These are phyloP conservation scores for Nidula niveotomentosa DNA, from an alignment of 1,284 basidiomycete species.

Conservation along the genomic window DNA sequence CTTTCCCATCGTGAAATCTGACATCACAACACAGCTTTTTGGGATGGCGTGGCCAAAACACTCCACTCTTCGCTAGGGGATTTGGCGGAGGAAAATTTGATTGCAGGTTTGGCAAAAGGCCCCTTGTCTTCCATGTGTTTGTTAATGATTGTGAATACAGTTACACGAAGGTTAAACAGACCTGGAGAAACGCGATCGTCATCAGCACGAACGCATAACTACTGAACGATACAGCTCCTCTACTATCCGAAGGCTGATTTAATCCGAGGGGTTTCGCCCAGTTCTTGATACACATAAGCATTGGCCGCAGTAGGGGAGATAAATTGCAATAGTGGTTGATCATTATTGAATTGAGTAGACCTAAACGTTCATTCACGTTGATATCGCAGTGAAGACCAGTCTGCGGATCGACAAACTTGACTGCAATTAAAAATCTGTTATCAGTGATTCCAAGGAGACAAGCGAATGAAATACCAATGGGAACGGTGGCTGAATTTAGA, in stretches of 20 bases:
- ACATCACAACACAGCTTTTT: constrained; percentile 7
- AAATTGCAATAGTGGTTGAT: constrained; percentile 46
- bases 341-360: constrained; percentile 48
- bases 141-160: constrained; percentile 1
- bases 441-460: neutral
- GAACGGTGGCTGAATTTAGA: constrained; percentile 42
- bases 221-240: constrained; percentile 40
- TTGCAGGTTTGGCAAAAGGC: constrained; percentile 53
- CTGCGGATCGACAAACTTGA: constrained; percentile 47
- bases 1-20: constrained; percentile 34
- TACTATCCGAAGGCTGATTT: constrained; percentile 35
- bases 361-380: constrained; percentile 59
- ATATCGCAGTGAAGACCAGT: constrained; percentile 49
- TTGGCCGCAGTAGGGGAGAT: constrained; percentile 35
- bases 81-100: constrained; percentile 21
- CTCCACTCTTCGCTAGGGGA: constrained; percentile 10
- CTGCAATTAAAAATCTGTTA: constrained; percentile 26
- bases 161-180: constrained; percentile 16
- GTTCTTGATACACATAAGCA: constrained; percentile 45
- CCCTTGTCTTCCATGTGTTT: constrained; percentile 27
- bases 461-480: constrained; percentile 41
- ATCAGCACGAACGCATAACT: constrained; percentile 61
- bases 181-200: constrained; percentile 57
- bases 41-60: constrained; percentile 36
- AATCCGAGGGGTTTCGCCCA: constrained; percentile 54